phyloP scores from a whole-genome alignment of 2,329 filamentous ascomycete genomes.

The Gyromitra esculenta region DNA sequence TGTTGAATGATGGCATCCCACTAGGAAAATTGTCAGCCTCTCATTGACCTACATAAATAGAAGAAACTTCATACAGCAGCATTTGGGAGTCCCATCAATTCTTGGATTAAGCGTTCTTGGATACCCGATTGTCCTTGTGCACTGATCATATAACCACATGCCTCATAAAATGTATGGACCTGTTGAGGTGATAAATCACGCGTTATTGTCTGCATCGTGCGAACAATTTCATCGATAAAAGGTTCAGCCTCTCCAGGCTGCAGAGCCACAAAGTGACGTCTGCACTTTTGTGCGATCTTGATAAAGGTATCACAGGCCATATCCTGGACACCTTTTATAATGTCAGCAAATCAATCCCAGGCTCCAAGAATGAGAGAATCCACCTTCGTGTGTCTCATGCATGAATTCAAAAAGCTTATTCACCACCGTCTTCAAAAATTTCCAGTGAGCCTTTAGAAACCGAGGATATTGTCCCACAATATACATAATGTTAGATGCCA shows the following conservation, averaged over 20 bases:
- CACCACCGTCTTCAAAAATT: conserved; percentile 98
- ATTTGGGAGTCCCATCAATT: conserved; percentile 94
- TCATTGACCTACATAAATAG: background rate
- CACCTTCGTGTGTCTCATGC: conserved; percentile 98
- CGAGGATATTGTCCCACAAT: conserved; percentile 98
- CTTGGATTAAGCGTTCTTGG: conserved; percentile 88
- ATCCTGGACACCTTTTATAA: conserved; percentile 81
- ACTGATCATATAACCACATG: conserved; percentile 98
- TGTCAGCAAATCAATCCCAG: conserved; percentile 57
- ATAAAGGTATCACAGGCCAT: conserved; percentile 99
- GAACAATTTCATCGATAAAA: conserved; percentile 98
- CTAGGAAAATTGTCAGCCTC: conserved; percentile 55
- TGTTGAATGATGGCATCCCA: conserved; percentile 95
- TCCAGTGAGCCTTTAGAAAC: conserved; percentile 99
- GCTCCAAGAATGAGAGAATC: conserved; percentile 57
- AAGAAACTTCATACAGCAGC: conserved; percentile 67
- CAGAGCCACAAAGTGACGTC: conserved; percentile 93
- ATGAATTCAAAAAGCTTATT: conserved; percentile 99
- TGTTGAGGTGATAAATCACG: conserved; percentile 95
- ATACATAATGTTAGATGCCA: conserved; percentile 99
- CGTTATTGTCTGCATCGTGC: conserved; percentile 94
- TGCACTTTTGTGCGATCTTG: conserved; percentile 98
- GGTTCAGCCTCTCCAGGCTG: conserved; percentile 94
- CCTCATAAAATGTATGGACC: conserved; percentile 98
- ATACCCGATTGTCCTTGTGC: conserved; percentile 94